A percentile compares a stretch with the other conserved stretches of the same genome.
Evolutionary conservation across 176 grass and related monocot genomes (phyloP).

Genomic region (Oryza longistaminata): DNA sequence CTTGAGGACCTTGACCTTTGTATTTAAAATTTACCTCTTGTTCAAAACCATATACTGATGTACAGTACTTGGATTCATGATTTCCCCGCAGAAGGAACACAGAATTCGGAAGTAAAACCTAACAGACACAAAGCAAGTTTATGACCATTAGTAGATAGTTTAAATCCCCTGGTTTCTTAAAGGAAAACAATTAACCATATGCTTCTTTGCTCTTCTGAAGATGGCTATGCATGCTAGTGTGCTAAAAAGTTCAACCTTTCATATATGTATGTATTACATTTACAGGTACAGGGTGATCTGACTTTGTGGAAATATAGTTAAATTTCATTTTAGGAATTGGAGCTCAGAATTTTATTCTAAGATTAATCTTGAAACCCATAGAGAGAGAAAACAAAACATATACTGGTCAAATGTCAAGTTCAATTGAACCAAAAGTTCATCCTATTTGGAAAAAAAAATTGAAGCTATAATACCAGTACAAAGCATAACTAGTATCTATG

Average conservation of each 20-base stretch:
- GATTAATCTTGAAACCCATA: neutral
- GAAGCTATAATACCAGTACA: neutral
- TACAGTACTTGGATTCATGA: constrained; percentile 98
- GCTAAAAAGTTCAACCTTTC: neutral
- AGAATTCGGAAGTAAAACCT: constrained; percentile 70
- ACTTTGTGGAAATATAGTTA: neutral
- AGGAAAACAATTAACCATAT: neutral
- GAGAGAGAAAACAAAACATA: neutral
- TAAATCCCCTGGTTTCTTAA: neutral
- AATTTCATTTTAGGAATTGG: neutral
- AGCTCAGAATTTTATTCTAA: neutral
- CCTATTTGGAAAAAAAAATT: neutral
- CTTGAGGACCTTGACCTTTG: constrained; percentile 69
- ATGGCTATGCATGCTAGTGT: neutral
- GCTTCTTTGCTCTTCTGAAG: neutral
- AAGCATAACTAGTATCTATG: neutral
- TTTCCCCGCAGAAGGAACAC: constrained; percentile 91
- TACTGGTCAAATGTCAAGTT: neutral
- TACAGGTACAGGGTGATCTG: neutral
- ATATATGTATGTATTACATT: neutral
- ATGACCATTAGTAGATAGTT: neutral
- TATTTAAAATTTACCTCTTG: constrained; percentile 86
- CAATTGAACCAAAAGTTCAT: neutral
- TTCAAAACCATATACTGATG: constrained; percentile 94
- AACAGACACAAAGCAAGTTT: constrained; percentile 11